Conservation (phyloP, 225 moss, liverwort and hornwort species). For the Thuidium tamariscinum region DNA sequence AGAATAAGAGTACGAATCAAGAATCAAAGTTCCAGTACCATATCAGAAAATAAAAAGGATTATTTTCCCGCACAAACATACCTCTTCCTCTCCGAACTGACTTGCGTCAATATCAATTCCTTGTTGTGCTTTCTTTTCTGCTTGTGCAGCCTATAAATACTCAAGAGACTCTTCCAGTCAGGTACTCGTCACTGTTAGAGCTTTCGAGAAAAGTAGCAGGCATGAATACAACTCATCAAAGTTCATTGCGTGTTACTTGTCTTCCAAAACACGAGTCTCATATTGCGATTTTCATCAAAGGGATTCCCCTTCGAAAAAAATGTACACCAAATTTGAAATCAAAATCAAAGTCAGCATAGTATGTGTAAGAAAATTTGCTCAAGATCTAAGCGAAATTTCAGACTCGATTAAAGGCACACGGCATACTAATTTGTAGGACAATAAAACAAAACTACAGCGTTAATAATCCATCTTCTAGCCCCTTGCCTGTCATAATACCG, state of each 20-base stretch:
- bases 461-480: neutral
- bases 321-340: neutral
- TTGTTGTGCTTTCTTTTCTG: conserved; percentile 63
- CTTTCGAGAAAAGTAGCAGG: neutral
- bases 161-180: neutral
- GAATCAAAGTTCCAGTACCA: neutral
- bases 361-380: neutral
- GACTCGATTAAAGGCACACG: neutral
- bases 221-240: neutral
- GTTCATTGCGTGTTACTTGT: neutral
- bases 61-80: neutral
- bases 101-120: conserved; percentile 28
- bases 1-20: neutral
- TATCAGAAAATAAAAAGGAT: neutral
- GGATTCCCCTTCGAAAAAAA: neutral
- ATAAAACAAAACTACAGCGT: neutral
- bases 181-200: neutral
- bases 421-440: neutral
- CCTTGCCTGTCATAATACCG: neutral
- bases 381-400: neutral
- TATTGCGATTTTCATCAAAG: neutral
- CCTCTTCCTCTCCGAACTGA: conserved; percentile 64
- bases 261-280: neutral
- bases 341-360: neutral
- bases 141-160: conserved; percentile 56